Evolutionary conservation across 2,329 filamentous ascomycete species (phyloP).

Genomic region (Fusarium staphyleae): DNA sequence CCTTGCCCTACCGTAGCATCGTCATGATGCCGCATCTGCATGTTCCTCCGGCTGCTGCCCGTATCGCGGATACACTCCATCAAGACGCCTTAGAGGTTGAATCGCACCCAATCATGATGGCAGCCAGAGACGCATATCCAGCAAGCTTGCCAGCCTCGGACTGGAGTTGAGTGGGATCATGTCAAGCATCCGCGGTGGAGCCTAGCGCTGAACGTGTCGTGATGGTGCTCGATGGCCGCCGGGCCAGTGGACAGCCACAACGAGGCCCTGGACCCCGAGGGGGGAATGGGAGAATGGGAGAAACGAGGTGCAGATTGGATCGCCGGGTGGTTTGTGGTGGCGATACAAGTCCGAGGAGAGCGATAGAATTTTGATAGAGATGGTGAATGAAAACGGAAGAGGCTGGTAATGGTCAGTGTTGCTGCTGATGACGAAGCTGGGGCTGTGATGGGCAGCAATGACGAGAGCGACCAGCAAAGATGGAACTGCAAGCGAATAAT

Average conservation of each 20-base stretch:
- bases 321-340: background rate
- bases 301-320: background rate
- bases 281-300: background rate
- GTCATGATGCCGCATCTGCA: constrained; percentile 2
- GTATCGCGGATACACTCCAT: background rate
- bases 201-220: background rate
- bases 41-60: constrained; percentile 9
- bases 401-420: constrained; percentile 26
- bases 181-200: constrained; percentile 19
- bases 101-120: constrained; percentile 22
- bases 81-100: constrained; percentile 8
- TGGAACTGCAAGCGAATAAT: background rate
- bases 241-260: constrained; percentile 6
- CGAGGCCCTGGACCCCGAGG: background rate
- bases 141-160: constrained; percentile 29
- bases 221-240: constrained; percentile 5
- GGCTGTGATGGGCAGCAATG: constrained; percentile 8
- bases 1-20: constrained; percentile 14
- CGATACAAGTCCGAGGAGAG: constrained; percentile 1
- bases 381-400: background rate
- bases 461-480: constrained; percentile 6
- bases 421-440: constrained; percentile 31
- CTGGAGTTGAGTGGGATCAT: constrained; percentile 23
- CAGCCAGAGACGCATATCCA: constrained; percentile 5
- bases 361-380: no score